phyloP scores from a whole-genome alignment of 129 eudicot genomes.

The Artemisia argyi region DNA sequence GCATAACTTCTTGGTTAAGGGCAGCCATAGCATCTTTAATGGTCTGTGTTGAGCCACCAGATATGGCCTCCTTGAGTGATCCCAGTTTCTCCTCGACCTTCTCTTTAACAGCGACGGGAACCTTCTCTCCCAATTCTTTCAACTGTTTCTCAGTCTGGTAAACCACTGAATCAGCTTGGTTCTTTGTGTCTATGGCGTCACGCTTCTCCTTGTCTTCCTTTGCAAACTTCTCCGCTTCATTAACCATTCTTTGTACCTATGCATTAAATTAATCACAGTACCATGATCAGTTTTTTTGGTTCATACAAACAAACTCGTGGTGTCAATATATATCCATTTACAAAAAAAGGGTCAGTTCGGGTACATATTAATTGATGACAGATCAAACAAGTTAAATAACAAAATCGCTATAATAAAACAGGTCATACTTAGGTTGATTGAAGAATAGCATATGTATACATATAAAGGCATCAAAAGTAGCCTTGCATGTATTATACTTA shows the following conservation, averaged over 20 bases:
- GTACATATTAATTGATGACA: background rate
- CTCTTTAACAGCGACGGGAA: slow-evolving; percentile 80
- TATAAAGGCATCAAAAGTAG: too few species aligned
- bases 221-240: slow-evolving; percentile 87
- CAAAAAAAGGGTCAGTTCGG: background rate
- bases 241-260: slow-evolving; percentile 93
- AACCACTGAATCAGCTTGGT: slow-evolving; percentile 94
- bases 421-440: too few species aligned
- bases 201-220: slow-evolving; percentile 98
- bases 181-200: slow-evolving; percentile 98
- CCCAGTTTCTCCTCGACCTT: slow-evolving; percentile 87
- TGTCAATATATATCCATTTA: background rate
- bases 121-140: slow-evolving; percentile 96
- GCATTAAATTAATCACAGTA: background rate
- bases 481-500: too few species aligned
- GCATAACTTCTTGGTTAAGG: slow-evolving; percentile 97
- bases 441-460: too few species aligned
- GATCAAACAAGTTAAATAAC: background rate
- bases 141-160: slow-evolving; percentile 98
- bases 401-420: too few species aligned
- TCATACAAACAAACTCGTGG: background rate
- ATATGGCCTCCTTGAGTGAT: slow-evolving; percentile 76
- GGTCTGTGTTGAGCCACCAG: slow-evolving; percentile 82
- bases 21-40: slow-evolving; percentile 96
- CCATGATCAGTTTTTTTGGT: background rate